These are phyloP conservation scores for Umbellularia californica DNA, from an alignment of 164 flowering plant species.

Conservation along the genomic window DNA sequence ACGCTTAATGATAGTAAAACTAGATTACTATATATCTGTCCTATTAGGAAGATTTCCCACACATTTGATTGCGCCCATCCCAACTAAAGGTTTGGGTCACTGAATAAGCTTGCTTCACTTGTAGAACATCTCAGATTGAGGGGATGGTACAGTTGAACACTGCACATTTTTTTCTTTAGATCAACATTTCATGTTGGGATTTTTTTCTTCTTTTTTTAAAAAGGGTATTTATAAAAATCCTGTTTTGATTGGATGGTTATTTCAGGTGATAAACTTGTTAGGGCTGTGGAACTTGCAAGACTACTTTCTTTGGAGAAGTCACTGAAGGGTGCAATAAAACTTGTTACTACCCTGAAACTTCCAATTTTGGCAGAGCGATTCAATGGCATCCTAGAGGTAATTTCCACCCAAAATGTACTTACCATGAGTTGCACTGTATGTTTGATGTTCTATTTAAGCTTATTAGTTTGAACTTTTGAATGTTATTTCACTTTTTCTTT, in stretches of 20 bases:
- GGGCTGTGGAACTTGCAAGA: slow-evolving; percentile 87
- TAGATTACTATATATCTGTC: no score
- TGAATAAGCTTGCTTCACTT: no score
- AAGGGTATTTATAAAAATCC: not conserved
- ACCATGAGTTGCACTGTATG: no score
- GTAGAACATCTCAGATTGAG: no score
- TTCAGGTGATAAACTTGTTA: slow-evolving; percentile 84
- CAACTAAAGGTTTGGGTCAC: no score
- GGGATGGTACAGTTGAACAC: no score
- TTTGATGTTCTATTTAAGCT: no score
- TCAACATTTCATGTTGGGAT: not conserved
- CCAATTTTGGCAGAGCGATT: slow-evolving; percentile 89
- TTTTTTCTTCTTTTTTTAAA: not conserved
- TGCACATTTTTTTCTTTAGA: not conserved
- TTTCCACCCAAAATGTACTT: not conserved
- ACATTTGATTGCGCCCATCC: no score
- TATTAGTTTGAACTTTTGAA: no score
- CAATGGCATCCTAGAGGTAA: slow-evolving; percentile 74
- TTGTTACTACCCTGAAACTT: slow-evolving; percentile 80
- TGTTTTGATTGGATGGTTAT: slow-evolving; percentile 11
- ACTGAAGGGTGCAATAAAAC: slow-evolving; percentile 82
- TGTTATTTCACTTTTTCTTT: not conserved
- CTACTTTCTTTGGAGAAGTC: slow-evolving; percentile 81
- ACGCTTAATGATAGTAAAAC: no score
- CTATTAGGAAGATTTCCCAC: no score